phyloP scores from a whole-genome alignment of 768 basidiomycete genomes.

The Gloeostereum incarnatum region DNA sequence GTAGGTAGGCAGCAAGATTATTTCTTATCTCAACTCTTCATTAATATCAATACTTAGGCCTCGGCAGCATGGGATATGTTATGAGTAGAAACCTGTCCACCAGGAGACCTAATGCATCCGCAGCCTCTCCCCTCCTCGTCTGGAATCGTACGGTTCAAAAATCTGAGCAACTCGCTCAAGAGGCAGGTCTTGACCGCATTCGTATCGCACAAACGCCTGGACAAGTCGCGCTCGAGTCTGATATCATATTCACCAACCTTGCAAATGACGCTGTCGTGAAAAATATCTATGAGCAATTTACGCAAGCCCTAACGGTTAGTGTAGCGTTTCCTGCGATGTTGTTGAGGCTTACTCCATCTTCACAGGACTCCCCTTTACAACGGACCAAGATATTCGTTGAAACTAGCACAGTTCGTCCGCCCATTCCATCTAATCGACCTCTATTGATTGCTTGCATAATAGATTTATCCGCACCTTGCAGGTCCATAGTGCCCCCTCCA shows the following conservation, averaged over 20 bases:
- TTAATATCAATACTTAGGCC: slow-evolving; percentile 13
- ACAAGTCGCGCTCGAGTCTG: slow-evolving; percentile 57
- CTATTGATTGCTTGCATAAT: slow-evolving; percentile 1
- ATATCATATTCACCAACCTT: slow-evolving; percentile 70
- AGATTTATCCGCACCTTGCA: slow-evolving; percentile 50
- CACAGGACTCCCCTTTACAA: slow-evolving; percentile 32
- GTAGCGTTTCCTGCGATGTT: not conserved
- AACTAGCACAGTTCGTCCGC: slow-evolving; percentile 65
- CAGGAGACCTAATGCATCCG: slow-evolving; percentile 33
- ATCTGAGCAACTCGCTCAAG: slow-evolving; percentile 44
- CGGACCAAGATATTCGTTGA: slow-evolving; percentile 75
- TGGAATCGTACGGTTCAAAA: slow-evolving; percentile 71
- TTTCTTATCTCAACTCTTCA: slow-evolving; percentile 31
- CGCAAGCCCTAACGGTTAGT: slow-evolving; percentile 46
- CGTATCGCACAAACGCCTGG: slow-evolving; percentile 45
- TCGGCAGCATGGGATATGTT: slow-evolving; percentile 62
- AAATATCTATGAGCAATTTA: slow-evolving; percentile 51
- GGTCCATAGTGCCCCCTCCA: slow-evolving; percentile 17
- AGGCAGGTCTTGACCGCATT: slow-evolving; percentile 44
- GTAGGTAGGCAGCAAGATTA: slow-evolving; percentile 39
- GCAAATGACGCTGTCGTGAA: slow-evolving; percentile 64
- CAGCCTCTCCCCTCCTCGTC: slow-evolving; percentile 48
- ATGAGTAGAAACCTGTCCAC: slow-evolving; percentile 85
- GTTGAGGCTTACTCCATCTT: slow-evolving; percentile 6
- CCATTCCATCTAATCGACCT: not conserved